Evolutionary conservation across 441 rosid genomes (phyloP).

Genomic region (Croton laevigatus): DNA sequence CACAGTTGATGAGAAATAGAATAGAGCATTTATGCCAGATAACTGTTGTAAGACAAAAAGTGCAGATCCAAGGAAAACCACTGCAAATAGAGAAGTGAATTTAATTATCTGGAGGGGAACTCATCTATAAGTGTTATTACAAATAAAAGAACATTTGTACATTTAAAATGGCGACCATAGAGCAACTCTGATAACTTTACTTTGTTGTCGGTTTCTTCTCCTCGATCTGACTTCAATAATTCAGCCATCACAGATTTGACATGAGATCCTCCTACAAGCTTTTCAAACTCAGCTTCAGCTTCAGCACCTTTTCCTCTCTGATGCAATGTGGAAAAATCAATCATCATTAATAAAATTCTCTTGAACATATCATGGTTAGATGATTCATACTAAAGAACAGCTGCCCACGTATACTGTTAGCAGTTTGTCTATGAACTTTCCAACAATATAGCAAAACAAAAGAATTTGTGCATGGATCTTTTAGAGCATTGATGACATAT

Average conservation of each 20-base stretch:
- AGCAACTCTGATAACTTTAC: conserved; percentile 67
- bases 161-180: conserved; percentile 73
- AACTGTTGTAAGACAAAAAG: conserved; percentile 99
- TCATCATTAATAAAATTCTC: conserved; percentile 18
- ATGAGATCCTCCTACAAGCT: conserved; percentile 73
- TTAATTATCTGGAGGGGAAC: conserved; percentile 19
- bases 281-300: conserved; percentile 85
- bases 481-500: neutral
- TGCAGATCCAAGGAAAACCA: conserved; percentile 93
- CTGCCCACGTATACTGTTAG: neutral
- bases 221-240: conserved; percentile 61
- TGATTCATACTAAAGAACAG: neutral
- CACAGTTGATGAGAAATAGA: conserved; percentile 90
- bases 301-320: conserved; percentile 77
- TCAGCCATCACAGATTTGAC: conserved; percentile 81
- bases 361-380: neutral
- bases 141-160: conserved; percentile 36
- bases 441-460: neutral
- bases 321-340: conserved; percentile 24
- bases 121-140: conserved; percentile 7
- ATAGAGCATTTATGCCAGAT: conserved; percentile 91
- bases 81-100: conserved; percentile 62
- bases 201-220: conserved; percentile 56
- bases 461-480: neutral
- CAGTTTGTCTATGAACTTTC: neutral